A percentile compares a stretch with the other conserved stretches of the same genome.
phyloP scores from a whole-genome alignment of 805 yeast species.

The Ogataea philodendri region DNA sequence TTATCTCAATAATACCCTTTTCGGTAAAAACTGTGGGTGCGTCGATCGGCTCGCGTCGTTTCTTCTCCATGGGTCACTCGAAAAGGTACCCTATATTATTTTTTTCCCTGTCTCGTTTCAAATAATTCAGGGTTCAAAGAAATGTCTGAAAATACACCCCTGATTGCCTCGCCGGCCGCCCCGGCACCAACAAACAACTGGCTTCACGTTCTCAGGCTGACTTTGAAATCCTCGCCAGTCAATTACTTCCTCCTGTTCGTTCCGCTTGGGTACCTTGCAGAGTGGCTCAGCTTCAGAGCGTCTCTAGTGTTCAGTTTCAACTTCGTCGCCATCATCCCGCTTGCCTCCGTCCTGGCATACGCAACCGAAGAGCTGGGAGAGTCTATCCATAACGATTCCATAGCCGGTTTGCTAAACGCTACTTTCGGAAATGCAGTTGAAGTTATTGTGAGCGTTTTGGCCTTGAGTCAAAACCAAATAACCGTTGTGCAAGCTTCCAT shows the following conservation, averaged over 20 bases:
- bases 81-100: too few relatives aligned
- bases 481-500: slow-evolving; percentile 95
- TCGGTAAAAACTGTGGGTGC: too few relatives aligned
- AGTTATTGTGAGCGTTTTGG: slow-evolving; percentile 89
- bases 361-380: slow-evolving; percentile 92
- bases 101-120: background rate
- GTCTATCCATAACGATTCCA: slow-evolving; percentile 77
- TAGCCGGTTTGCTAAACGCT: slow-evolving; percentile 94
- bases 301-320: slow-evolving; percentile 64
- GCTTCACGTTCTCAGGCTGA: slow-evolving; percentile 13
- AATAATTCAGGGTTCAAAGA: background rate
- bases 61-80: too few relatives aligned
- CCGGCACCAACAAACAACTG: slow-evolving; percentile 7
- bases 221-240: slow-evolving; percentile 46
- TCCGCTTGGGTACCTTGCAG: slow-evolving; percentile 85
- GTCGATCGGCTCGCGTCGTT: too few relatives aligned
- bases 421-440: slow-evolving; percentile 98
- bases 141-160: slow-evolving; percentile 14
- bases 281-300: slow-evolving; percentile 52
- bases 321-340: slow-evolving; percentile 86
- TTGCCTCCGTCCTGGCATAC: slow-evolving; percentile 85
- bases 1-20: too few relatives aligned
- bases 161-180: slow-evolving; percentile 8
- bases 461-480: slow-evolving; percentile 79
- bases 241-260: slow-evolving; percentile 77